Percentiles rank a stretch among this genome's conserved stretches.
These are phyloP conservation scores for Stephania yunnanensis DNA, from an alignment of 164 flowering plant species.

Conservation along the genomic window DNA sequence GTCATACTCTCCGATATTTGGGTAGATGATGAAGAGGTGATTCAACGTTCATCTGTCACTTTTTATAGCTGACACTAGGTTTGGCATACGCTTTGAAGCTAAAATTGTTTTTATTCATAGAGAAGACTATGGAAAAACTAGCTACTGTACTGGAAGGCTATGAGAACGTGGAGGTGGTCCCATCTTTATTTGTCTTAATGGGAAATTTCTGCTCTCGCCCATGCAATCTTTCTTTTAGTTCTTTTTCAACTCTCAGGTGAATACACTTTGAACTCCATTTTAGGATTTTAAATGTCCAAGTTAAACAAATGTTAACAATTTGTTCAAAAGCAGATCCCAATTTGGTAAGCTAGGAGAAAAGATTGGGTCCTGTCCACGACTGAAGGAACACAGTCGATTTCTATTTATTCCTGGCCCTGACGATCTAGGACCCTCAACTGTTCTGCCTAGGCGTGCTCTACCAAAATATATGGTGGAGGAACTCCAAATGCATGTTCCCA, in stretches of 20 bases:
- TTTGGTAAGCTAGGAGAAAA: constrained; percentile 85
- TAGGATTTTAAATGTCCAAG: not conserved
- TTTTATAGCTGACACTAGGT: not conserved
- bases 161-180: constrained; percentile 82
- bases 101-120: constrained; percentile 28
- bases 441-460: constrained; percentile 66
- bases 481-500: constrained; percentile 63
- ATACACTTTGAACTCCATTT: constrained; percentile 6
- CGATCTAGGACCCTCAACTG: constrained; percentile 93
- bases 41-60: constrained; percentile 5
- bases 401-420: constrained; percentile 94
- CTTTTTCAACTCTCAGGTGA: constrained; percentile 75
- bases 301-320: constrained; percentile 1
- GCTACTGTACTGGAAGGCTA: constrained; percentile 73
- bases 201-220: constrained; percentile 93
- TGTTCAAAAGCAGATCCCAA: constrained; percentile 47
- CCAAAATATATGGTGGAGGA: constrained; percentile 81
- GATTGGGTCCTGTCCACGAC: constrained; percentile 66
- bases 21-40: constrained; percentile 85
- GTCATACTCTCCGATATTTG: constrained; percentile 87
- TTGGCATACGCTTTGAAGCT: constrained; percentile 9
- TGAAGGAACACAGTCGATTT: constrained; percentile 69
- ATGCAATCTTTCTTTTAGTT: constrained; percentile 77
- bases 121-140: constrained; percentile 81
- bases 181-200: constrained; percentile 93